phyloP scores from a whole-genome alignment of 768 basidiomycete genomes.

The Boletus sp. region DNA sequence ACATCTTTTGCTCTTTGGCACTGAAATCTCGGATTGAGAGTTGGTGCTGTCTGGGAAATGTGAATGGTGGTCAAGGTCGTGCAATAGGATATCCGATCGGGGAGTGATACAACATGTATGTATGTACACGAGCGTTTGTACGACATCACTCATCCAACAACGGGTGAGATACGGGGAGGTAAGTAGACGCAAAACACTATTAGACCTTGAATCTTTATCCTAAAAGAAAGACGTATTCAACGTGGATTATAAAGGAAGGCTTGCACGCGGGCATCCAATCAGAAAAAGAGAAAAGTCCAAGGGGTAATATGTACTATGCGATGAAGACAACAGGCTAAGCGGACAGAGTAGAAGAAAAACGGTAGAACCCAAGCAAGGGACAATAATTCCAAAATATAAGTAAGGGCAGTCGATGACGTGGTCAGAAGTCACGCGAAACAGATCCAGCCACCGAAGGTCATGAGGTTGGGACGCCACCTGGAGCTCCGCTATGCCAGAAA shows the following conservation, averaged over 20 bases:
- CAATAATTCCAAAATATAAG: constrained; percentile 34
- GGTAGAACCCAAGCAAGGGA: constrained; percentile 17
- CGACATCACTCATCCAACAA: not conserved
- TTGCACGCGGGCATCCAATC: constrained; percentile 16
- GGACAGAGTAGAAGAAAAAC: not conserved
- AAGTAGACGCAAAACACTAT: constrained; percentile 20
- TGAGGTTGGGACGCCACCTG: constrained; percentile 19
- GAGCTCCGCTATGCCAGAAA: constrained; percentile 43
- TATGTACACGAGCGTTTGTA: constrained; percentile 19
- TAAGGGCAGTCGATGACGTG: constrained; percentile 6
- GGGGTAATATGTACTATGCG: constrained; percentile 26
- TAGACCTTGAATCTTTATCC: constrained; percentile 23
- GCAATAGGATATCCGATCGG: constrained; percentile 23
- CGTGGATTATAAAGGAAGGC: constrained; percentile 2
- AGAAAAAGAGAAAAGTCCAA: constrained; percentile 15
- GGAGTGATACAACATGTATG: constrained; percentile 26
- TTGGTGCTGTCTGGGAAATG: too few species aligned
- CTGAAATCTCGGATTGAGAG: too few species aligned
- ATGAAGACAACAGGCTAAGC: not conserved
- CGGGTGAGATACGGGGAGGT: not conserved
- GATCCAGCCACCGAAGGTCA: constrained; percentile 4
- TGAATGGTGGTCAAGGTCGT: too few species aligned
- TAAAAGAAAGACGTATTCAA: constrained; percentile 12
- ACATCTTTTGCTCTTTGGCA: too few species aligned
- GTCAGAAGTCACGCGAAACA: not conserved